phyloP scores from a whole-genome alignment of 768 basidiomycete species.

The Chalciporus piperatus region DNA sequence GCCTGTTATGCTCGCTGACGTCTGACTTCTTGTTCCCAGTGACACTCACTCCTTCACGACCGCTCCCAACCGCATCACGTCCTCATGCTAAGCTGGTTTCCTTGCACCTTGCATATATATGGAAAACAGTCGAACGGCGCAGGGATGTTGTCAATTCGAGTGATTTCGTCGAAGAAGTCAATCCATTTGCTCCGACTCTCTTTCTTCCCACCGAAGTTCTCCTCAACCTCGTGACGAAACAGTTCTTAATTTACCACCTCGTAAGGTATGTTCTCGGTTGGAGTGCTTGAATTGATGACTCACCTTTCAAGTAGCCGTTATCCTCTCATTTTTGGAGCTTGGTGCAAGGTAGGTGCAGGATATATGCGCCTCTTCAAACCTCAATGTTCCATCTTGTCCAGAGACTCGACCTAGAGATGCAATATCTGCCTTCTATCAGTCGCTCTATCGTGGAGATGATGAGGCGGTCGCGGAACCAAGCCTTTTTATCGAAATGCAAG shows the following conservation, averaged over 20 bases:
- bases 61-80: slow-evolving; percentile 27
- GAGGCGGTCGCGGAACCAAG: slow-evolving; percentile 46
- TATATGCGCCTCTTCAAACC: slow-evolving; percentile 6
- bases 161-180: slow-evolving; percentile 32
- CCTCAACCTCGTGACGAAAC: slow-evolving; percentile 50
- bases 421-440: slow-evolving; percentile 47
- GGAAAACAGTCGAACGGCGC: slow-evolving; percentile 21
- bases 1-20: slow-evolving; percentile 1
- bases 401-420: slow-evolving; percentile 57
- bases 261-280: slow-evolving; percentile 44
- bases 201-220: slow-evolving; percentile 53
- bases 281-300: slow-evolving; percentile 7
- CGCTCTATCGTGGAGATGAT: slow-evolving; percentile 51
- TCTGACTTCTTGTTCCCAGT: slow-evolving; percentile 32
- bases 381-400: slow-evolving; percentile 25
- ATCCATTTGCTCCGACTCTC: slow-evolving; percentile 54
- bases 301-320: slow-evolving; percentile 51
- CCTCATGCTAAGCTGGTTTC: slow-evolving; percentile 32
- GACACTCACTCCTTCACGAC: slow-evolving; percentile 38
- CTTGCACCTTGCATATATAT: slow-evolving; percentile 43
- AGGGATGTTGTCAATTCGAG: slow-evolving; percentile 9
- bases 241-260: slow-evolving; percentile 56
- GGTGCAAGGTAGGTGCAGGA: slow-evolving; percentile 51
- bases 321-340: slow-evolving; percentile 72
- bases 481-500: slow-evolving; percentile 45